Evolutionary conservation across 805 yeast genomes (phyloP).

Genomic region (Scheffersomyces stipitis): DNA sequence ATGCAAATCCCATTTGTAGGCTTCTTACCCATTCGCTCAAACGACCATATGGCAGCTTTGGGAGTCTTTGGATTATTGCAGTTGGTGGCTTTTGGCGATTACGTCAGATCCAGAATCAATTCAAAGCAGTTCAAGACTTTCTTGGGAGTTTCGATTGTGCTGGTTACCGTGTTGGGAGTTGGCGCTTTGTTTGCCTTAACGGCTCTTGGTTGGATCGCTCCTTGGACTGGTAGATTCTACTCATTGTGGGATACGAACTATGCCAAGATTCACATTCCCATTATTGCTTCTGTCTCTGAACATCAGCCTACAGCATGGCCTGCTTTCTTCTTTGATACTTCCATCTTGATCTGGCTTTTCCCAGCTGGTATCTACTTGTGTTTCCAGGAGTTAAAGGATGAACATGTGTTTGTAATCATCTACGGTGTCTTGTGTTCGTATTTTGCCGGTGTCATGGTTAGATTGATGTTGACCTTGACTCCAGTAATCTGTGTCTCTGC

Average conservation of each 20-base stretch:
- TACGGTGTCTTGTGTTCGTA: conserved; percentile 93
- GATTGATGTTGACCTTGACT: conserved; percentile 94
- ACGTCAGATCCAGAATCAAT: conserved; percentile 71
- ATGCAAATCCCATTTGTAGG: conserved; percentile 99
- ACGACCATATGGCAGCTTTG: conserved; percentile 97
- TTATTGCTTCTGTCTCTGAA: conserved; percentile 97
- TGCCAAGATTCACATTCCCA: conserved; percentile 97
- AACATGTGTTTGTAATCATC: conserved; percentile 88
- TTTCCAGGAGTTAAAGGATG: conserved; percentile 86
- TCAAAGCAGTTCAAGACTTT: conserved; percentile 71
- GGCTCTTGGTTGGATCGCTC: conserved; percentile 90
- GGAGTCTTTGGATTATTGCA: conserved; percentile 97
- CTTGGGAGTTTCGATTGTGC: conserved; percentile 55
- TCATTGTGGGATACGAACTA: conserved; percentile 97
- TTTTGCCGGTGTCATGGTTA: conserved; percentile 98
- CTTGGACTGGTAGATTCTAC: conserved; percentile 99
- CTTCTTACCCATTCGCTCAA: conserved; percentile 92
- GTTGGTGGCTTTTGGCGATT: conserved; percentile 82
- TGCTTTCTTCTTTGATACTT: conserved; percentile 91
- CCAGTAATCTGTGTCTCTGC: conserved; percentile 94
- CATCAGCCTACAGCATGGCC: conserved; percentile 99
- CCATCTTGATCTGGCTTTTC: conserved; percentile 93
- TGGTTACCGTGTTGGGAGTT: conserved; percentile 63
- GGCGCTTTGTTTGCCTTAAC: conserved; percentile 77
- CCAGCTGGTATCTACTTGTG: conserved; percentile 94